Evolutionary conservation across 2,329 filamentous ascomycete genomes (phyloP), one percentile per base, ranked within the genome.

Genomic region (Pseudofabraea citricarpa): DNA sequence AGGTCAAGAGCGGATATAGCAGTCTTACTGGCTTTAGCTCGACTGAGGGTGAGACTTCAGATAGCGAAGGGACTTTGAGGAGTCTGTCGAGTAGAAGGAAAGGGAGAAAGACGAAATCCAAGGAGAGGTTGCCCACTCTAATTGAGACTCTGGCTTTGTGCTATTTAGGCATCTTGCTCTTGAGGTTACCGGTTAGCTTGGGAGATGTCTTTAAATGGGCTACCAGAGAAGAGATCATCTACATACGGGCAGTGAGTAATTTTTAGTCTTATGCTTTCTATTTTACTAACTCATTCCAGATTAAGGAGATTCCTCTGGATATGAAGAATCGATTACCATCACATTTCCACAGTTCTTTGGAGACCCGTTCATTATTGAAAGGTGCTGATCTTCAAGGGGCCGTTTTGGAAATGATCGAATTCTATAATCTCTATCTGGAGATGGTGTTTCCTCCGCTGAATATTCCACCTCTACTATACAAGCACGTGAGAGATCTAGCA

Each of bases 61-160:
- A 60, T 33, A 56, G 48, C 5, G 52, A 56, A 39, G 48, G 31
- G 1, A 47, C 47, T 13, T 47, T 74, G 56, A 70, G 12, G 65
- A 71, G 44, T 57, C 65, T 20, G 69, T 70, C 5, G 63, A 69
- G 52, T 61, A 69, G 35, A 75, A 79, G 69, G 69, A 72, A 37
- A 55, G 54, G 51, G 23, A 52, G 47, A 26, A 56, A 49, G 23
- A 53, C 36, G 26, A 41, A 37, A 35, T 39, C 26, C 5, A 42
- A 29, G 10, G 51, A 55, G 36, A 62, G 64, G 59, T 57, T 79
- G 54, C 90, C 90, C 1, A 79, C 70, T 40, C 67, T 94, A 26
- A 67, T 87, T 32, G 90, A 95, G 53, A 85, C 84, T 1, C 64
- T 97, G 41, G 82, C 74, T 2, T 62, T 95, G 9, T 90, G 87